A percentile compares a stretch with the other conserved stretches of the same genome.
Evolutionary conservation across 2,329 filamentous ascomycete genomes (phyloP).

Genomic region (Claviceps spartinae): DNA sequence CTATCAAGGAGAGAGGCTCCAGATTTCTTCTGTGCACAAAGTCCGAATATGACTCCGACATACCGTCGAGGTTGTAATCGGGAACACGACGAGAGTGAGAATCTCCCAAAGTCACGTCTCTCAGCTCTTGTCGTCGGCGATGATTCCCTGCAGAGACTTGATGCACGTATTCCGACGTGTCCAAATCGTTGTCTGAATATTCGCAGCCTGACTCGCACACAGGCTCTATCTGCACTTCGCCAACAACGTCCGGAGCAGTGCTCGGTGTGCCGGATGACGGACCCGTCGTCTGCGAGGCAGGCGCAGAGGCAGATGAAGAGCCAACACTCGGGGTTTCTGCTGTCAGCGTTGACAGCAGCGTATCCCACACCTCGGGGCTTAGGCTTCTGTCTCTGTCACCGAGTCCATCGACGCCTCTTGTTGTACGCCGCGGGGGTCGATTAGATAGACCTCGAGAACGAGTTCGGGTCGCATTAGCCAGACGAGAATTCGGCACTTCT

Average conservation of each 20-base stretch:
- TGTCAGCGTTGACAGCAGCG: conserved; percentile 63
- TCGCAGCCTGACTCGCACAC: conserved; percentile 41
- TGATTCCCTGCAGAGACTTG: conserved; percentile 7
- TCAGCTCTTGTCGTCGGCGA: conserved; percentile 3
- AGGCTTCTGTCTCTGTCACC: conserved; percentile 75
- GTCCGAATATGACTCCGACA: conserved; percentile 4
- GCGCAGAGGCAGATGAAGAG: conserved; percentile 65
- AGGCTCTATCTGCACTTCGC: conserved; percentile 23
- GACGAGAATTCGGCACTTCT: background rate
- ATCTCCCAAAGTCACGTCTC: background rate
- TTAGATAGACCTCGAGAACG: background rate
- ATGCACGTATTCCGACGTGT: conserved; percentile 33
- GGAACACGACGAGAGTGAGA: conserved; percentile 6
- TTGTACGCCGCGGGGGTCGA: conserved; percentile 3
- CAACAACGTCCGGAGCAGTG: conserved; percentile 20
- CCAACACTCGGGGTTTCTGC: conserved; percentile 71
- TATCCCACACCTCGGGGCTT: conserved; percentile 72
- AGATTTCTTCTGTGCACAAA: background rate
- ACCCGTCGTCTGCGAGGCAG: conserved; percentile 27
- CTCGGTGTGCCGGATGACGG: conserved; percentile 30
- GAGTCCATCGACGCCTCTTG: conserved; percentile 48
- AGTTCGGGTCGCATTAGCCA: background rate
- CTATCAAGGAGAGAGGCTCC: background rate
- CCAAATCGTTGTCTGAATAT: conserved; percentile 41
- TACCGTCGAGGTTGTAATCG: conserved; percentile 8